Conservation (phyloP, 192 early-diverging fungal species). For the Linnemannia hyalina region DNA sequence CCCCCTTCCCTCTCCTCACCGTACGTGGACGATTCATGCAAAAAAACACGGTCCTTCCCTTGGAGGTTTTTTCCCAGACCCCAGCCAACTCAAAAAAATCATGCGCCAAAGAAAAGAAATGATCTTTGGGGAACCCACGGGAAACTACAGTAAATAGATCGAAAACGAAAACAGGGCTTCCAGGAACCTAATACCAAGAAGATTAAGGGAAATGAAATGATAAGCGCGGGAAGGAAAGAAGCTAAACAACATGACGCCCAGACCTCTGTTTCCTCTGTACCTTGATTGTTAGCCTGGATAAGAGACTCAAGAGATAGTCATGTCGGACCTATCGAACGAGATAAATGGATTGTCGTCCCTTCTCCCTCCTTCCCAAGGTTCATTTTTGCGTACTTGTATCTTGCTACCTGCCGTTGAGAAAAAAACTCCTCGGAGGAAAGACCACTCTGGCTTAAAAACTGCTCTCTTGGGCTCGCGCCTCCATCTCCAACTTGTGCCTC, state of each 20-base stretch:
- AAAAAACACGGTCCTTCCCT: background rate
- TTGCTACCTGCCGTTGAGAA: too few relatives aligned
- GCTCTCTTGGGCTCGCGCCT: conserved; percentile 9
- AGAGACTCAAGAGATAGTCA: too few relatives aligned
- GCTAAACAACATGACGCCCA: too few relatives aligned
- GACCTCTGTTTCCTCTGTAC: too few relatives aligned
- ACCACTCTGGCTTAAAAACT: background rate
- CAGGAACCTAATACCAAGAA: too few relatives aligned
- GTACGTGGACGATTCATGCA: too few relatives aligned
- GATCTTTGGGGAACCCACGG: background rate
- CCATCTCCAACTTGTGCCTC: background rate
- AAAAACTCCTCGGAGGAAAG: conserved; percentile 1
- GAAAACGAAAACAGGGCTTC: background rate
- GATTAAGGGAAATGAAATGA: too few relatives aligned
- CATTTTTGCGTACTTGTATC: background rate
- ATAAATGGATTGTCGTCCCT: background rate
- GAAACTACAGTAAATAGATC: background rate
- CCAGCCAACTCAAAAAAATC: background rate
- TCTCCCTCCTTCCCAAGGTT: background rate
- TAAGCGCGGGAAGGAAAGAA: too few relatives aligned
- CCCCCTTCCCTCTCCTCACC: too few relatives aligned
- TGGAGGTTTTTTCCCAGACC: background rate
- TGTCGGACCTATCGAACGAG: too few relatives aligned
- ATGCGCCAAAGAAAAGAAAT: background rate
- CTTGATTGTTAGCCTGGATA: too few relatives aligned